Evolutionary conservation across 1,284 basidiomycete genomes (phyloP), one percentile per base, ranked within the genome.

Genomic region (Austropuccinia psidii): DNA sequence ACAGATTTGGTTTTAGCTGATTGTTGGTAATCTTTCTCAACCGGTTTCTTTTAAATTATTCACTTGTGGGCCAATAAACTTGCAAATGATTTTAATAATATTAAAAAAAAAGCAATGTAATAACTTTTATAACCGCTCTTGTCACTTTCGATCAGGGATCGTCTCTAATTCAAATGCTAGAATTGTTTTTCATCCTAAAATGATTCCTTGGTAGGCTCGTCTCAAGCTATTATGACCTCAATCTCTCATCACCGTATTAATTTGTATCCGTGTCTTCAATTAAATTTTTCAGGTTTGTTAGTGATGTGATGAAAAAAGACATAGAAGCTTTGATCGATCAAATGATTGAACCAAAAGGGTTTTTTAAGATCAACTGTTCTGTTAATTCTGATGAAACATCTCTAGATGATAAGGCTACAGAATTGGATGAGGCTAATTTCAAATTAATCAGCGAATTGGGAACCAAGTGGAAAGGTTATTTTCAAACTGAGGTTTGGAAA

Each of bases 1-100:
- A 96, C 94, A 1, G 96, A 98, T 79, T 83, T 98, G 37, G 87
- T 97, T 24, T 88, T 98, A 76, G 95, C 94, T 43, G 95, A 98
- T 80, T 98, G 96, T 78, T 72, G 79, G 49, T 75, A 79, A 11
- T 60, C 8, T 21, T 69, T 75, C 77, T 45, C 43, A 13, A 11
- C n/a, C 43, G 11, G 13, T 45, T n/a, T 45, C 43, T 45, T n/a
- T 45, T 45, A 13, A 13, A 13, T n/a, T 45, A 11, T n/a, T 45
- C n/a, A 13, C n/a, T 45, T 45, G 11, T 45, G 43, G 43, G 43
- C 13, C 13, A n/a, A n/a, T 45, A 11, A 45, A 45, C 11, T 45
- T 13, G 11, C 43, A 45, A 45, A 13, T 45, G 43, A 45, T n/a
- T n/a, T n/a, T n/a, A n/a, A n/a, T n/a, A n/a, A n/a, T n/a, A n/a